phyloP scores from a whole-genome alignment of 1,139 yeast species.

The Geotrichum reessii region DNA sequence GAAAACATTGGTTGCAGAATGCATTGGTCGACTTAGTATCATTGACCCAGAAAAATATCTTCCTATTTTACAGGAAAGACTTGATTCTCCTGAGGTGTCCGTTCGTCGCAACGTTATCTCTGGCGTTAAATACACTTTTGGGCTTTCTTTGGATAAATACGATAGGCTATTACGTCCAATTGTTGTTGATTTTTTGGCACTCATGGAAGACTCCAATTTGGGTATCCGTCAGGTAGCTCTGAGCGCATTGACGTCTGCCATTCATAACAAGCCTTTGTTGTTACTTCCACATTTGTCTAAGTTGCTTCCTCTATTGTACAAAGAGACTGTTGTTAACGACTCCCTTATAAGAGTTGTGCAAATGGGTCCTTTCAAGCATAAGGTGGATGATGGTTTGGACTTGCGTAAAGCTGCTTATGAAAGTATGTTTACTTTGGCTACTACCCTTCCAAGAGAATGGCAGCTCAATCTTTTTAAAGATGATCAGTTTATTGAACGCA shows the following conservation, averaged over 20 bases:
- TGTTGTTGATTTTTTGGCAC: slow-evolving; percentile 38
- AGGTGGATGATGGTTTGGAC: slow-evolving; percentile 72
- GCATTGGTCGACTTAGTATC: slow-evolving; percentile 36
- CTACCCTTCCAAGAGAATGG: slow-evolving; percentile 27
- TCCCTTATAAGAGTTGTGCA: slow-evolving; percentile 61
- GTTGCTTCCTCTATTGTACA: slow-evolving; percentile 50
- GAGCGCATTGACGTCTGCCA: slow-evolving; percentile 54
- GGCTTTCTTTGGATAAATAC: slow-evolving; percentile 25
- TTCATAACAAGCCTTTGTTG: slow-evolving; percentile 52
- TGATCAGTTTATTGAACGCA: slow-evolving; percentile 33
- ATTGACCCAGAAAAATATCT: slow-evolving; percentile 30
- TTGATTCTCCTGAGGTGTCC: slow-evolving; percentile 25
- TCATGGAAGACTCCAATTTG: slow-evolving; percentile 32
- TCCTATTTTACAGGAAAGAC: slow-evolving; percentile 27
- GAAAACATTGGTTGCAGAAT: slow-evolving; percentile 36
- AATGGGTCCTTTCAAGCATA: slow-evolving; percentile 85
- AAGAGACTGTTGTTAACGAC: slow-evolving; percentile 52
- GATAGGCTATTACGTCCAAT: slow-evolving; percentile 32
- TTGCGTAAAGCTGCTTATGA: slow-evolving; percentile 72
- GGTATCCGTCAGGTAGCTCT: slow-evolving; percentile 49
- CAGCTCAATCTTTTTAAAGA: slow-evolving; percentile 31
- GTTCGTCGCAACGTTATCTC: slow-evolving; percentile 34
- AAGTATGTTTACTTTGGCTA: slow-evolving; percentile 51
- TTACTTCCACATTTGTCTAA: slow-evolving; percentile 47
- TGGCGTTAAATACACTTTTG: slow-evolving; percentile 36